Percentiles rank a stretch among this genome's conserved stretches.
Conservation (phyloP, 148 eudicot genomes). For the Vaccinium myrtillus region DNA sequence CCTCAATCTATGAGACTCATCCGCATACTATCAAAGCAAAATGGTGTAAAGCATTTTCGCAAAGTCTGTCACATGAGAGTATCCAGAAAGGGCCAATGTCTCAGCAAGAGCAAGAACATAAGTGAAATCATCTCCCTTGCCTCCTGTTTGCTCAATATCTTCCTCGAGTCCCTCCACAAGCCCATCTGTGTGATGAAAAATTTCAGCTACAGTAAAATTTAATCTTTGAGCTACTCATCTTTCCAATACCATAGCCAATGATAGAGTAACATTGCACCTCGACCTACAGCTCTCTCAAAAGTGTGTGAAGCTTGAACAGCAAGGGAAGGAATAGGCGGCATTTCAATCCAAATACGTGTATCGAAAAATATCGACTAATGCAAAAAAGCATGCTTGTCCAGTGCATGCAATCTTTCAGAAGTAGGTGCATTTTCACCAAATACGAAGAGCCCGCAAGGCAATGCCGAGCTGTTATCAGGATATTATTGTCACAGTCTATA, state of each 20-base stretch:
- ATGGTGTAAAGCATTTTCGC: conserved; percentile 80
- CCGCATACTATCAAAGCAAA: conserved; percentile 85
- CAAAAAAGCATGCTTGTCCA: conserved; percentile 49
- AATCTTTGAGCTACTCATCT: conserved; percentile 65
- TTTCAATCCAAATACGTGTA: conserved; percentile 69
- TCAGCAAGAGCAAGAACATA: conserved; percentile 85
- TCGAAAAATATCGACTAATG: conserved; percentile 74
- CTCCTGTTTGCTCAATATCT: conserved; percentile 60
- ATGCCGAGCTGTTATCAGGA: conserved; percentile 43
- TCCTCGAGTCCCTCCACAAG: conserved; percentile 68
- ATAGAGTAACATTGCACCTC: conserved; percentile 74
- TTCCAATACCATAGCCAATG: conserved; percentile 88
- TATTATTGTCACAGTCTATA: conserved; percentile 70
- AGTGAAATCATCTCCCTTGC: conserved; percentile 73
- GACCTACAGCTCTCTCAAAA: conserved; percentile 83
- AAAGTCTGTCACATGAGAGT: conserved; percentile 63
- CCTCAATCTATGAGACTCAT: conserved; percentile 74
- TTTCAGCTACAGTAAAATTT: conserved; percentile 54
- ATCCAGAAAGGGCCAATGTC: conserved; percentile 71
- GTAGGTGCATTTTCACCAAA: conserved; percentile 68
- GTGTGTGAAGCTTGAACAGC: conserved; percentile 81
- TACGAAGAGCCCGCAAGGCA: conserved; percentile 58
- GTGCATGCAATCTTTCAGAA: conserved; percentile 46
- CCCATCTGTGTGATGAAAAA: conserved; percentile 58
- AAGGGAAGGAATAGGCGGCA: conserved; percentile 87